Evolutionary conservation across 805 yeast species (phyloP), one percentile per base, ranked within the genome.

Genomic region (Yamadazyma takamatsuzukensis): DNA sequence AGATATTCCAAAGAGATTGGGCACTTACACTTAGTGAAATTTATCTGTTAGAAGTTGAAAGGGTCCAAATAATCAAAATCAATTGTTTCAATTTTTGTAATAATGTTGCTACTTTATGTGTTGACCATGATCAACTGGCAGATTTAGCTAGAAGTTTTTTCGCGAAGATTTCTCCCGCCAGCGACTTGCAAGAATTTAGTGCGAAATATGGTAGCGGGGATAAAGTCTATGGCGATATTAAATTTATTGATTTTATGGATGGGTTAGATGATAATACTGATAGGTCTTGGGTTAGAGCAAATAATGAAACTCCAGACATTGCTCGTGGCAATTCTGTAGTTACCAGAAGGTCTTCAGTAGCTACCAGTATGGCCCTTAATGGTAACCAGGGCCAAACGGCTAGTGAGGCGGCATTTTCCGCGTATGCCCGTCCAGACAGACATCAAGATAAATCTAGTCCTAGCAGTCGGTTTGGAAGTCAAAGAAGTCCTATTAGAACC

Each of bases 1-100:
- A 80, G 22, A 54, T 70, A 2, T 87, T 86, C 81, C 70, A 74
- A 34, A 59, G 74, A 18, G 88, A 85, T 44, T 86, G 96, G 96
- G 65, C 69, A 37, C 51, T 64, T 4, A 68, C 83, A 0, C 72
- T 85, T 27, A 76, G 70, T 41, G 72, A 72, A 40, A 65, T 81
- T 41, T 88, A 86, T 56, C 70, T 63, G 33, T 55, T 83, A 29
- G 96, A 86, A 51, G 74, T 76, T 30, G 87, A 83, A 50, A 71
- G 89, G 41, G 73, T 84, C 34, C 81, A 80, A 46, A 72, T 78
- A 40, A 50, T 83, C 36, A 81, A 84, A 47, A 64, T 80, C 12
- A 83, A 79, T 44, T 56, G 87, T 38, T 87, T 95, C 83, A 83
- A 78, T 26, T 85, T 70, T 49, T 78, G 90, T 29, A 86, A 86